These are phyloP conservation scores for Dactylella cylindrospora DNA, from an alignment of 2,329 filamentous ascomycete genomes.

Conservation along the genomic window DNA sequence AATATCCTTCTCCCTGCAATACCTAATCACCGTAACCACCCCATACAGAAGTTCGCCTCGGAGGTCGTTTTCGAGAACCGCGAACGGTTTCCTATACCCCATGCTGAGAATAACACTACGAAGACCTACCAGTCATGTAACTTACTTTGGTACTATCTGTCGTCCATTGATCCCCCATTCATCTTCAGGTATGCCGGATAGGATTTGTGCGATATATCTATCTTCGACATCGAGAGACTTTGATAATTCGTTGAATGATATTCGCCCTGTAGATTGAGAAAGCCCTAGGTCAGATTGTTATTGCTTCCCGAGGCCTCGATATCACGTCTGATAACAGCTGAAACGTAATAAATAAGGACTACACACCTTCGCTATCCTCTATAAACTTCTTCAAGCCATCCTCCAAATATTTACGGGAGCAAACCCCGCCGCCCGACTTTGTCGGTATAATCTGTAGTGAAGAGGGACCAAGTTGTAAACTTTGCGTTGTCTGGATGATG, in stretches of 20 bases:
- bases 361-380: conserved; percentile 8
- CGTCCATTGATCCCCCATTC: conserved; percentile 30
- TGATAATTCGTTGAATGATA: conserved; percentile 10
- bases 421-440: conserved; percentile 26
- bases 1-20: conserved; percentile 44
- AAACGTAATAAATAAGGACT: background rate
- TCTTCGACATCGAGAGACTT: conserved; percentile 23
- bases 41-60: conserved; percentile 24
- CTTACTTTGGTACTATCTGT: conserved; percentile 33
- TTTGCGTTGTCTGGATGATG: conserved; percentile 12
- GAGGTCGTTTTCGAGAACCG: conserved; percentile 42
- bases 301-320: too few relatives aligned
- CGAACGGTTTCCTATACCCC: conserved; percentile 20
- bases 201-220: conserved; percentile 10
- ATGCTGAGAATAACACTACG: too few relatives aligned
- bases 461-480: background rate
- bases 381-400: conserved; percentile 15
- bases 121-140: too few relatives aligned
- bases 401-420: conserved; percentile 4
- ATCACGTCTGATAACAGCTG: background rate
- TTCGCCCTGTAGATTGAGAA: conserved; percentile 8
- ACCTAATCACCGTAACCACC: conserved; percentile 44
- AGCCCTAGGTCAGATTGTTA: too few relatives aligned
- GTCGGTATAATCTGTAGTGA: conserved; percentile 15
- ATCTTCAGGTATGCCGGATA: conserved; percentile 8